Evolutionary conservation across 768 basidiomycete species (phyloP), one percentile per base, ranked within the genome.

Genomic region (Mycena pura): DNA sequence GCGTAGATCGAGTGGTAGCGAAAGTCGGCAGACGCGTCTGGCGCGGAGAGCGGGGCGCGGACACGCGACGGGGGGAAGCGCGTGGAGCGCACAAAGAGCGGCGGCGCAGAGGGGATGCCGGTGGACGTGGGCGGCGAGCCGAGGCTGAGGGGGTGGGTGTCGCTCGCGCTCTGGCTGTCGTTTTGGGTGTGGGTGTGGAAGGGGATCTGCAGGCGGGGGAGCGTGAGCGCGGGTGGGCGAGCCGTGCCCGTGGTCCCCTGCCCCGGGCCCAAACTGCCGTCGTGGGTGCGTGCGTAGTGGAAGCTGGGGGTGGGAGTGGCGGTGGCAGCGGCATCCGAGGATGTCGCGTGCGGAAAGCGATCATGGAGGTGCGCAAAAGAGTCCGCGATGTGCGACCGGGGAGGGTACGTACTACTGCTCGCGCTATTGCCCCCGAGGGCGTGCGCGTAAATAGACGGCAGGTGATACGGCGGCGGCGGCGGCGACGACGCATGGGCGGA

Each of bases 361-460:
- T 55, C n/a, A 46, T 25, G 19, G 40, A 13, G 14, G 22, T 52
- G 32, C 38, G 45, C 39, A 55, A 61, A 61, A 61, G 21, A 34
- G 52, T 49, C 60, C 60, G 46, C n/a, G 45, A 41, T 24, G 29
- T 10, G 27, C 49, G 55, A 61, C 40, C n/a, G 38, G 41, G 43
- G 53, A 54, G 41, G 38, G 19, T 14, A 32, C 25, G 19, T 5
- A 25, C 34, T 17, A 48, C 9, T 15, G 13, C 52, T 55, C 39
- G 55, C 60, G 25, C 28, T 55, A 61, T 55, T 61, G 60, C 46
- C 32, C 7, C 60, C 60, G 60, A 61, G 6, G 27, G n/a, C 43
- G 27, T 38, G 24, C 51, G 36, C 51, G 19, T 52, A 60, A 54
- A 55, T 32, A n/a, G n/a, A n/a, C 14, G 47, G 34, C 32, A 46